Evolutionary conservation across 108 stramenopile genomes (phyloP), one percentile per base, ranked within the genome.

Genomic region (Epipyxis sp.): DNA sequence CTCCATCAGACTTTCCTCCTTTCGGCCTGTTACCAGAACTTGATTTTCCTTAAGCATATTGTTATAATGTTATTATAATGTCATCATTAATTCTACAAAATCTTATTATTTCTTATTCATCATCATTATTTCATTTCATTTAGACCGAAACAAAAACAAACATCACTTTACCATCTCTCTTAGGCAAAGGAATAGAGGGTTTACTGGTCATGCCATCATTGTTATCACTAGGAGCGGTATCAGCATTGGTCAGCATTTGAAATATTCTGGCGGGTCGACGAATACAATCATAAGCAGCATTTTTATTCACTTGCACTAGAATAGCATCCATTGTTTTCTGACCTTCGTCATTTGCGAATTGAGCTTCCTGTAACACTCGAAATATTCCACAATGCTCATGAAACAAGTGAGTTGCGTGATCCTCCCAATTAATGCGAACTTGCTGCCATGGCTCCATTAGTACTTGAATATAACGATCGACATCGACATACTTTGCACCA

Each of bases 301-400:
- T 6, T 34, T 42, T 39, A 6, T 32, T 6, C 6, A 74, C 43
- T 57, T 74, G n/a, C 3, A 37, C 71, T 34, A 74, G 50, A 27
- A 74, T 27, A 57, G 71, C 43, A 37, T 74, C 71, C 3, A 29
- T 74, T 54, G 44, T 42, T 54, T 6, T 13, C 10, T 6, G 6
- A 13, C 71, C 71, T 54, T 57, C 46, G 25, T 74, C 71, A 42
- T 74, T 74, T 10, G 71, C n/a, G 43, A 74, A 74, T 10, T 37
- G 40, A 10, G 71, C 71, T 37, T 74, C 71, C 43, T 46, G 50
- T 74, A 74, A 20, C 3, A 74, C 71, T 42, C 71, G 71, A 57
- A 30, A 74, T 30, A 74, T 32, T 39, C 13, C 25, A 42, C 71
- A 13, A 57, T 74, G 44, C 40, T 3, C 29, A 42, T 25, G 37